phyloP scores from a whole-genome alignment of 2,329 filamentous ascomycete species.

The Penicillium sp. region DNA sequence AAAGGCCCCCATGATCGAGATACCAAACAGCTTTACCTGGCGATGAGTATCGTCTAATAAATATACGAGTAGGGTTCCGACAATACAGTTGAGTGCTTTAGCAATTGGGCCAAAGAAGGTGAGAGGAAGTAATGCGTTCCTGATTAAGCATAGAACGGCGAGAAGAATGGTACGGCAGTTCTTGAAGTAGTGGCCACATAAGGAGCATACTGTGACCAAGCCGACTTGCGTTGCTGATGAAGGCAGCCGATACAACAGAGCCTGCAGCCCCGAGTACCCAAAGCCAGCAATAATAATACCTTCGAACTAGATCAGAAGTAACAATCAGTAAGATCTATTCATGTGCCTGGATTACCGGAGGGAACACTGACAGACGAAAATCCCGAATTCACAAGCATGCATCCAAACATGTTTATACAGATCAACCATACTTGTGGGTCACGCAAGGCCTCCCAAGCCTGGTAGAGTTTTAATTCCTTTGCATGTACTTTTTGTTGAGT shows the following conservation, averaged over 20 bases:
- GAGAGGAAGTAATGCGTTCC: background rate
- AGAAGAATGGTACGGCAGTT: background rate
- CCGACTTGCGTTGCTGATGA: background rate
- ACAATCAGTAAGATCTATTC: background rate
- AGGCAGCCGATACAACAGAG: background rate
- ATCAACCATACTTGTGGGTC: constrained; percentile 25
- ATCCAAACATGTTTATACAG: background rate
- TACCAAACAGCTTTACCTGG: background rate
- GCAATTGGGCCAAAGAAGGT: background rate
- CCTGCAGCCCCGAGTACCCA: background rate
- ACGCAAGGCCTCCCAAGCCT: constrained; percentile 38
- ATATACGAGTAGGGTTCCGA: background rate
- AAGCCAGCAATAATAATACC: background rate
- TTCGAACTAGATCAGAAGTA: background rate
- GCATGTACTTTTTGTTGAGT: constrained; percentile 46
- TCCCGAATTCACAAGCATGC: background rate
- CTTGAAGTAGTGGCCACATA: background rate
- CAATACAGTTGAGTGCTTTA: background rate
- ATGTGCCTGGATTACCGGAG: background rate
- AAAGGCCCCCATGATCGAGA: background rate
- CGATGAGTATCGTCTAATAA: background rate
- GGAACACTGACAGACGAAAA: background rate
- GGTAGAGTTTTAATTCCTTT: constrained; percentile 43
- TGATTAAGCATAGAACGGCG: background rate
- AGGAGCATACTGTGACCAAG: background rate